Percentiles rank a stretch among this genome's conserved stretches.
Evolutionary conservation across 2,329 filamentous ascomycete species (phyloP).

Genomic region (Ilyonectria destructans): DNA sequence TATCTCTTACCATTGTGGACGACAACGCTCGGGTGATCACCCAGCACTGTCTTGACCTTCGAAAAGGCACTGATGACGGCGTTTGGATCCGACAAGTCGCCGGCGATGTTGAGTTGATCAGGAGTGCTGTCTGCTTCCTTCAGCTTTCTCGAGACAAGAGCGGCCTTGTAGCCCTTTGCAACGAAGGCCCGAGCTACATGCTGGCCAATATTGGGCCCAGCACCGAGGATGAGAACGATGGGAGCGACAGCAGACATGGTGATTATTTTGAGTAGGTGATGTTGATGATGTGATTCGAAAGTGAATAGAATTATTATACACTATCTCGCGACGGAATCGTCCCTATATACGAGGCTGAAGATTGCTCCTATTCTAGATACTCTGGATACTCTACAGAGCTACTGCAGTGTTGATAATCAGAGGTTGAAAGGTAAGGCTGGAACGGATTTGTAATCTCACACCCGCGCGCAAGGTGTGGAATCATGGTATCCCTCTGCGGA

Average conservation of each 20-base stretch:
- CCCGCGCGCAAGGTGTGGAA: background rate
- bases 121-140: constrained; percentile 41
- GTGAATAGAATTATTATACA: background rate
- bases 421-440: background rate
- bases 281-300: background rate
- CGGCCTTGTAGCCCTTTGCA: constrained; percentile 45
- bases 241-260: constrained; percentile 15
- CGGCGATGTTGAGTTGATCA: constrained; percentile 52
- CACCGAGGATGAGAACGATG: constrained; percentile 46
- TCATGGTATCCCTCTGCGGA: background rate
- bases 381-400: background rate
- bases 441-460: background rate
- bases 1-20: constrained; percentile 43
- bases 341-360: background rate
- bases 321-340: background rate
- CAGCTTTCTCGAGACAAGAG: constrained; percentile 39
- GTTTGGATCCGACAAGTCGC: constrained; percentile 55
- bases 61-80: constrained; percentile 30
- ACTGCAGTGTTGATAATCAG: background rate
- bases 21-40: constrained; percentile 38
- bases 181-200: constrained; percentile 40
- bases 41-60: constrained; percentile 33
- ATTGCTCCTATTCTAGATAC: background rate
- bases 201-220: constrained; percentile 43
- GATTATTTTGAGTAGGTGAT: background rate